Percentiles rank a stretch among this genome's conserved stretches.
phyloP scores from a whole-genome alignment of 2,329 filamentous ascomycete species.

The Colletotrichum lini region DNA sequence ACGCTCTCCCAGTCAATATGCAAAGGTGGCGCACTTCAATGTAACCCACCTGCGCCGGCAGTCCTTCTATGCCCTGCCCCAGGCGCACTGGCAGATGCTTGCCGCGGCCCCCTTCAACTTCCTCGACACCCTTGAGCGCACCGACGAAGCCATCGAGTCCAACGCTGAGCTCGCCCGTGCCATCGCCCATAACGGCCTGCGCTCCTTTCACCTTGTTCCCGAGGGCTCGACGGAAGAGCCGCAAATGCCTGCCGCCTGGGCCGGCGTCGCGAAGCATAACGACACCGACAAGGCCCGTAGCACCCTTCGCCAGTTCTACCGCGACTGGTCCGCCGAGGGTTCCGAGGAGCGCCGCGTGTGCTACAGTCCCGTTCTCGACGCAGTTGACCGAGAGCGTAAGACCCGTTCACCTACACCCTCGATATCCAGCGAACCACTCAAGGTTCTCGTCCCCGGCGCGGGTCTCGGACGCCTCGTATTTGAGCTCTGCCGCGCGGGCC shows the following conservation, averaged over 20 bases:
- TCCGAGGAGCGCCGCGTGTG: conserved; percentile 80
- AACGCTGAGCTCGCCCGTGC: conserved; percentile 87
- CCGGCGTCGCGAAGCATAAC: conserved; percentile 76
- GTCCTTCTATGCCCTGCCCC: conserved; percentile 92
- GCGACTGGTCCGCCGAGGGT: conserved; percentile 92
- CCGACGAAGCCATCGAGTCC: conserved; percentile 89
- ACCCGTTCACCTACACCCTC: conserved; percentile 30
- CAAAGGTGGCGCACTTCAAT: conserved; percentile 87
- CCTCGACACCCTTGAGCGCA: conserved; percentile 80
- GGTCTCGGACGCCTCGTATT: conserved; percentile 91
- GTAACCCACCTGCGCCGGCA: conserved; percentile 91
- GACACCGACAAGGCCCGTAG: conserved; percentile 94
- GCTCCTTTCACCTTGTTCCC: conserved; percentile 73
- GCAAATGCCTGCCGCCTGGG: conserved; percentile 74
- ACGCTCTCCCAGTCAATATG: conserved; percentile 78
- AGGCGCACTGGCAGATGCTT: conserved; percentile 86
- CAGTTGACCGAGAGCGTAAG: conserved; percentile 63
- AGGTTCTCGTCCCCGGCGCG: conserved; percentile 89
- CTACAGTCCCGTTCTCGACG: conserved; percentile 80
- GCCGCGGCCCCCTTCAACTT: conserved; percentile 86
- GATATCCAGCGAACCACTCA: conserved; percentile 57
- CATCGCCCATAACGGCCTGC: conserved; percentile 80
- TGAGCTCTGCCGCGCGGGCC: conserved; percentile 83
- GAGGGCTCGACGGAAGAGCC: conserved; percentile 55
- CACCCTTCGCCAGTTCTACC: conserved; percentile 92